These are phyloP conservation scores for Pulveroboletus sp. DNA, from an alignment of 768 basidiomycete species.

Conservation along the genomic window DNA sequence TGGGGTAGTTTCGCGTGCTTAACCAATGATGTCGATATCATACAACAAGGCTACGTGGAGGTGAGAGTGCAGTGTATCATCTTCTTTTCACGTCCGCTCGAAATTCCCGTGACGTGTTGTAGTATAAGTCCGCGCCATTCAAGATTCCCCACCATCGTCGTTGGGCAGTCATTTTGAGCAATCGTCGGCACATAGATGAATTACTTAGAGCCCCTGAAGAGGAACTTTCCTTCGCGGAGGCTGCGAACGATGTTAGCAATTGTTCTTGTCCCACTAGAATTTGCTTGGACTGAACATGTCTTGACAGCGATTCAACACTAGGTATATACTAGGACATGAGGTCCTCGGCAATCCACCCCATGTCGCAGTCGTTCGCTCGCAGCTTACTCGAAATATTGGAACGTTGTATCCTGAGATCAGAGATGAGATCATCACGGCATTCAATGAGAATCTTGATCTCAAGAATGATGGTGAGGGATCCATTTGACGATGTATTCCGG, in stretches of 20 bases:
- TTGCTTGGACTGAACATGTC: background rate
- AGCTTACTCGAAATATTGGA: constrained; percentile 38
- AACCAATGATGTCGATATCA: constrained; percentile 15
- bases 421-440: constrained; percentile 43
- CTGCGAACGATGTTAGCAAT: constrained; percentile 31
- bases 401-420: constrained; percentile 38
- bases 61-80: constrained; percentile 4
- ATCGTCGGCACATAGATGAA: constrained; percentile 35
- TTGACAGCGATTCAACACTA: constrained; percentile 35
- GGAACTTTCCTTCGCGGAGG: constrained; percentile 22
- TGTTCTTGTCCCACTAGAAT: background rate
- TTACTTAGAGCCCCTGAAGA: constrained; percentile 38
- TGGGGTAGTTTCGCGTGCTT: constrained; percentile 17
- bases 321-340: constrained; percentile 37
- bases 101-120: background rate
- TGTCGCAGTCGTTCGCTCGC: constrained; percentile 23
- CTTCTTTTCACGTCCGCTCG: background rate
- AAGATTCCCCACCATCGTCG: constrained; percentile 23
- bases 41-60: constrained; percentile 31
- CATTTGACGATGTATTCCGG: background rate
- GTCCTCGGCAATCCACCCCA: constrained; percentile 30
- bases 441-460: constrained; percentile 35
- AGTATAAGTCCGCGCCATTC: constrained; percentile 29
- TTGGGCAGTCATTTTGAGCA: constrained; percentile 40
- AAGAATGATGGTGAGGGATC: constrained; percentile 14